Conservation (phyloP, 805 yeast species). For the Hanseniaspora mollemarum region DNA sequence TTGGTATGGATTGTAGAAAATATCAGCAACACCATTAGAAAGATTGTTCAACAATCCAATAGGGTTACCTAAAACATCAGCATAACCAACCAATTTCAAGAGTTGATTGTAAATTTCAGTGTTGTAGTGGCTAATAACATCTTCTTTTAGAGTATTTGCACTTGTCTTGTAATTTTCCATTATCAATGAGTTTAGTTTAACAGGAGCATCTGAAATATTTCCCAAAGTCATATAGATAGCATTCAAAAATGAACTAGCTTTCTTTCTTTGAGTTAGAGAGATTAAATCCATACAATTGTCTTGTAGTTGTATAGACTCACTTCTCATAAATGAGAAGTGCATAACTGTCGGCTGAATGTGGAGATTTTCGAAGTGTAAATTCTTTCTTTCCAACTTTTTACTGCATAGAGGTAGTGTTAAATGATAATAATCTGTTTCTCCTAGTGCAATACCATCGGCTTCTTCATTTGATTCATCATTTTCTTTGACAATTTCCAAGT, state of each 20-base stretch:
- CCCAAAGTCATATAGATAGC: constrained; percentile 94
- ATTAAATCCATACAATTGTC: constrained; percentile 12
- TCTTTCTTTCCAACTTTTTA: constrained; percentile 39
- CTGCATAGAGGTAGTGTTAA: constrained; percentile 48
- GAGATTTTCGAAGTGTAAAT: constrained; percentile 81
- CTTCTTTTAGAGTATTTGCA: constrained; percentile 54
- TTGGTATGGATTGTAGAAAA: constrained; percentile 93
- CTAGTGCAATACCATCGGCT: background rate
- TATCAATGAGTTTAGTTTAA: constrained; percentile 71
- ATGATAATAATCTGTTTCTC: background rate
- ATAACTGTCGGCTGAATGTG: constrained; percentile 86
- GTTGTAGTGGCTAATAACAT: constrained; percentile 73
- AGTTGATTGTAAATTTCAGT: constrained; percentile 86
- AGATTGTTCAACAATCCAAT: constrained; percentile 90
- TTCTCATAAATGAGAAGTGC: constrained; percentile 81
- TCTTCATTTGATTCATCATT: background rate
- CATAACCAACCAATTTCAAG: constrained; percentile 88
- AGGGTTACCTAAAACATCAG: constrained; percentile 93
- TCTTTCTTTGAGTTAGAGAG: constrained; percentile 18
- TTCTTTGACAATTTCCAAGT: constrained; percentile 20
- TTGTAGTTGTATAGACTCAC: constrained; percentile 37
- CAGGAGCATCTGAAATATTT: constrained; percentile 93
- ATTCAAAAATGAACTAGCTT: constrained; percentile 57
- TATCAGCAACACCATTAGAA: constrained; percentile 90
- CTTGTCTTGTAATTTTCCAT: constrained; percentile 87